These are phyloP conservation scores for Erythrophleum fordii DNA, from an alignment of 306 rosid genomes.

Conservation along the genomic window DNA sequence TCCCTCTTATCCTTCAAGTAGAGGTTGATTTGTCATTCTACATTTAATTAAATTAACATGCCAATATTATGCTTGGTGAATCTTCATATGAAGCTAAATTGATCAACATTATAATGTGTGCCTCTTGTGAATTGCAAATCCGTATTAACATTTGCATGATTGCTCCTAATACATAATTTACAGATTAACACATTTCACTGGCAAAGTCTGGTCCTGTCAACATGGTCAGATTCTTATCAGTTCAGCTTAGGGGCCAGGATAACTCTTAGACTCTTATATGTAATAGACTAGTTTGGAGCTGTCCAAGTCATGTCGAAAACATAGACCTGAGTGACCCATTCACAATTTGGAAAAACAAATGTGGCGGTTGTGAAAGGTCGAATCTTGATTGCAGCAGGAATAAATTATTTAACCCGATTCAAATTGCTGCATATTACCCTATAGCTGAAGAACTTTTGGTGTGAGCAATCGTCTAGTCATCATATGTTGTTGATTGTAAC, in stretches of 20 bases:
- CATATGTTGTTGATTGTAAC: neutral
- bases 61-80: neutral
- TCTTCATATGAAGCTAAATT: neutral
- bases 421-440: neutral
- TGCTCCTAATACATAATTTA: neutral
- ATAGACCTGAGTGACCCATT: neutral
- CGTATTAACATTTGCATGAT: neutral
- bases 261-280: neutral
- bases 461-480: neutral
- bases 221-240: neutral
- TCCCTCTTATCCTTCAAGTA: neutral
- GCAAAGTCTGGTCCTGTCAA: neutral
- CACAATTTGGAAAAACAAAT: neutral
- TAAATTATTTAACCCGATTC: neutral
- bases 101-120: neutral
- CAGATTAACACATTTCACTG: neutral
- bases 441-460: neutral
- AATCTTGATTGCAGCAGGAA: neutral
- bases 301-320: neutral
- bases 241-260: neutral
- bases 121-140: neutral
- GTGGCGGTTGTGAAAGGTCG: neutral
- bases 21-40: neutral
- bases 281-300: neutral
- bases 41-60: neutral